Evolutionary conservation across 176 grass and related monocot species (phyloP), one percentile per base, ranked within the genome.

Genomic region (Eragrostis nindensis): DNA sequence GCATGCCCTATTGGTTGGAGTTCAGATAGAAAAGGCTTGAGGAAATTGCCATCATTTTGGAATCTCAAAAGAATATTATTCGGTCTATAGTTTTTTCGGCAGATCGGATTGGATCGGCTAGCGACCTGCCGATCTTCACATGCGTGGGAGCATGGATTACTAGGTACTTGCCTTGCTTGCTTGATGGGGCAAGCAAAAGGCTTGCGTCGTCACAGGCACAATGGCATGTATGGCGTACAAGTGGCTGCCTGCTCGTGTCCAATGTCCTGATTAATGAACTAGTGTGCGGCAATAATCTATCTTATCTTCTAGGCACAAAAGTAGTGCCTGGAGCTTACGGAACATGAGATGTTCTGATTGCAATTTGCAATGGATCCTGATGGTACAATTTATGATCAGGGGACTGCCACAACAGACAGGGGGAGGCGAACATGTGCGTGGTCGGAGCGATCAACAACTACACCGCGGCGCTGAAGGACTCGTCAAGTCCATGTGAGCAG

Each of bases 361-460:
- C n/a, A n/a, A n/a, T n/a, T n/a, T n/a, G n/a, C n/a, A n/a, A 36
- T 36, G 32, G 32, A 36, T 36, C 32, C 32, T 36, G 32, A 36
- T 4, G 32, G 32, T 36, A 4, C 32, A 36, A 36, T 22, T 17
- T 59, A 1, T 68, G 21, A 60, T 7, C 25, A 95, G 93, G 93
- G 45, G 93, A 90, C 62, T 95, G 93, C 62, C 93, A 95, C 62
- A 76, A 91, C 45, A 64, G 65, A 0, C 60, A 74, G 11, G 87
- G 87, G 12, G 52, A 83, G 82, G 44, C 86, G 83, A 57, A 88
- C 64, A 73, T 80, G 82, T 95, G 93, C 32, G 90, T 95, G 41
- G 90, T 83, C 14, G 90, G 86, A 30, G 93, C 93, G 5, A 95
- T 95, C 57, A 95, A 92, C 76, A 95, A 95, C 71, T 94, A 94